Base-by-base conservation (phyloP, 192 early-diverging fungal genomes). In the Jimgerdemannia flammicorona region DNA sequence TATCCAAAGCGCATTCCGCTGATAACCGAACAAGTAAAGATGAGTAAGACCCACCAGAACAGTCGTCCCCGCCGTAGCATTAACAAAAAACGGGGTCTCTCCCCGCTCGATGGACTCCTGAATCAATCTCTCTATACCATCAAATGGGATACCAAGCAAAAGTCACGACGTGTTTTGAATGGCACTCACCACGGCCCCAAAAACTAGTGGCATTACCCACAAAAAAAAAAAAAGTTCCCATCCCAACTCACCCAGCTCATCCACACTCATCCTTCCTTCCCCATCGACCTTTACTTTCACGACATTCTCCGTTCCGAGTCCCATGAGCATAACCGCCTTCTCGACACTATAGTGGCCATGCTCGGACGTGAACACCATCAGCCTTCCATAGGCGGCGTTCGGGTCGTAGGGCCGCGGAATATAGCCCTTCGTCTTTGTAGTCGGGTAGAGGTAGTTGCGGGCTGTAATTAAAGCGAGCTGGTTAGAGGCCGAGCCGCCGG, bases 41-140 rank as follows among this genome's bases (percentile, higher is more conserved):
- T 11, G 4, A 69, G n/a, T 18, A 70, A 29, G 29, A 29, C 68
- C 66, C 72, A 86, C 85, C 72, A 96, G 79, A 17, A 96, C 93
- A 3, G 93, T 96, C 3, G 94, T 96, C 44, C 94, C 94, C 59
- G 91, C 88, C 0, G 94, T 96, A 8, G 90, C 90, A 77, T 92
- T 93, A 77, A 96, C 88, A 74, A 95, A 94, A 71, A 93, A 94
- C 17, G 94, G 94, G 10, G 82, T 81, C 7, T 86, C 86, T 18
- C 86, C 90, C 2, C 72, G 18, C 6, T 72, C 79, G 3, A 86
- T 64, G 0, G 84, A 79, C 9, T 72, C 68, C 18, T 78, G 75
- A 17, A 93, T 81, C 59, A 87, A 42, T 2, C 74, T 75, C 44
- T 85, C 87, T 87, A 82, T 43, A 43, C 20, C 66, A 14, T 39